phyloP scores from a whole-genome alignment of 306 rosid genomes.

The Ziziphus jujuba region DNA sequence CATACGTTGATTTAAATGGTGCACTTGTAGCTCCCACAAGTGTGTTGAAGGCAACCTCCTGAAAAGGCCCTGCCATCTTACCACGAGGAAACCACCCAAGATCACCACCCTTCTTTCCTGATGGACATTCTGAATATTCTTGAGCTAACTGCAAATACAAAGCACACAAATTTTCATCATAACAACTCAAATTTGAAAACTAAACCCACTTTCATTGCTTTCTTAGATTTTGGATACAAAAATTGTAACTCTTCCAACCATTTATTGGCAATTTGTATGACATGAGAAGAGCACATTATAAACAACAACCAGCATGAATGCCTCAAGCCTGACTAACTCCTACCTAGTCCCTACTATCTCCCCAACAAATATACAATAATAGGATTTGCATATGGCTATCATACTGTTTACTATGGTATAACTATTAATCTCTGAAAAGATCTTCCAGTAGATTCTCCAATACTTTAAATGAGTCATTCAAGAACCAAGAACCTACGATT shows the following conservation, averaged over 20 bases:
- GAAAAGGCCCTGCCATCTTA: slow-evolving; percentile 99
- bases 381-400: too few relatives aligned
- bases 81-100: slow-evolving; percentile 99
- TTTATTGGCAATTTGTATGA: too few relatives aligned
- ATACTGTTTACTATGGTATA: too few relatives aligned
- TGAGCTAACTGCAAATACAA: slow-evolving; percentile 63
- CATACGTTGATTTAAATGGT: slow-evolving; percentile 92
- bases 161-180: not conserved
- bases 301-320: too few relatives aligned
- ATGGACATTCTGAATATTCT: slow-evolving; percentile 94
- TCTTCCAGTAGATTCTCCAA: too few relatives aligned
- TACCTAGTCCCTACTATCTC: too few relatives aligned
- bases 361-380: too few relatives aligned
- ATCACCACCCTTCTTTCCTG: slow-evolving; percentile 98
- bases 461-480: too few relatives aligned
- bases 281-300: too few relatives aligned
- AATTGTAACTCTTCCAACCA: too few relatives aligned
- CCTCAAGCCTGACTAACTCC: too few relatives aligned
- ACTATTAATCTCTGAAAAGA: too few relatives aligned
- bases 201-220: not conserved
- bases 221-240: not conserved
- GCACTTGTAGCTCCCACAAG: slow-evolving; percentile 80
- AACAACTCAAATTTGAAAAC: not conserved
- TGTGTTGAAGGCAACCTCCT: slow-evolving; percentile 89
- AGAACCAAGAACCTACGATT: not conserved